These are phyloP conservation scores for Neonectria neomacrospora DNA, from an alignment of 2,329 filamentous ascomycete genomes.

Conservation along the genomic window DNA sequence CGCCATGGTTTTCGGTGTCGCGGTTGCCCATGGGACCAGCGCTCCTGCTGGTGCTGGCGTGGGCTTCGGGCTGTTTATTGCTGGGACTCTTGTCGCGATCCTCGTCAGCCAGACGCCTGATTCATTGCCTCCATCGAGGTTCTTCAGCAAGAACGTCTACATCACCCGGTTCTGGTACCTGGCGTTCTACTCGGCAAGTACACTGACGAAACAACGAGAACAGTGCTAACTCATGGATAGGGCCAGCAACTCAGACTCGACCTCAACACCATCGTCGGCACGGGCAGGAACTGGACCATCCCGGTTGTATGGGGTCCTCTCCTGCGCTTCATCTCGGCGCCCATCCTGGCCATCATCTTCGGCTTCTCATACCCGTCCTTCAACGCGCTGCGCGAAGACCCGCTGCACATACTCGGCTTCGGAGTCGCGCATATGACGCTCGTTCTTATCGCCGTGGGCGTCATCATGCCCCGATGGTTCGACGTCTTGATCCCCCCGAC, in stretches of 20 bases:
- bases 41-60: constrained; percentile 60
- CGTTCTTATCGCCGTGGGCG: constrained; percentile 58
- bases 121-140: constrained; percentile 49
- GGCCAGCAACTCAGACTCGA: constrained; percentile 67
- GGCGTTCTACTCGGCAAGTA: constrained; percentile 66
- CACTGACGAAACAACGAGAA: neutral
- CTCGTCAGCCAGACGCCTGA: constrained; percentile 57
- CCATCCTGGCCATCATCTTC: constrained; percentile 62
- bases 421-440: constrained; percentile 59
- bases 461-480: constrained; percentile 65
- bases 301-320: constrained; percentile 62
- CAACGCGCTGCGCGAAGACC: constrained; percentile 59
- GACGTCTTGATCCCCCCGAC: constrained; percentile 61
- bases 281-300: constrained; percentile 66
- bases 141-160: constrained; percentile 54
- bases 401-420: constrained; percentile 63
- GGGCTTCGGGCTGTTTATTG: constrained; percentile 64
- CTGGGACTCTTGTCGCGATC: constrained; percentile 52
- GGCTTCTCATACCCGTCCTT: constrained; percentile 64
- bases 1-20: constrained; percentile 62
- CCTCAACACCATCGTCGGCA: constrained; percentile 64
- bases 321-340: constrained; percentile 61
- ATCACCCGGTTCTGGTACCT: constrained; percentile 62
- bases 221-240: constrained; percentile 46
- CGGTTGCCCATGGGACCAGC: constrained; percentile 58